A percentile compares a stretch with the other conserved stretches of the same genome.
Conservation (phyloP, 2,329 filamentous ascomycete genomes). For the Aureobasidium sp. region DNA sequence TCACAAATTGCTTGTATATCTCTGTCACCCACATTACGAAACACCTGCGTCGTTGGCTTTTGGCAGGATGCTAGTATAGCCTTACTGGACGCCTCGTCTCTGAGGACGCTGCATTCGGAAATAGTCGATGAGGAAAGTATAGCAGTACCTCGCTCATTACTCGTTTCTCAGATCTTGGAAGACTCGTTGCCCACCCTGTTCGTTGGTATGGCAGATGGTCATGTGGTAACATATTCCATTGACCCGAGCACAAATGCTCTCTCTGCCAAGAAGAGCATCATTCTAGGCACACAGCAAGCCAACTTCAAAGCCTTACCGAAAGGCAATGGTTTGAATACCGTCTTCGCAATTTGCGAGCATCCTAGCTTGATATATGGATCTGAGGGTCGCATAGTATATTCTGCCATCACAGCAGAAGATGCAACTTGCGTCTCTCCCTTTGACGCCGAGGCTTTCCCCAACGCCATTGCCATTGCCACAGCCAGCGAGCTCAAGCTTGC, state of each 20-base stretch:
- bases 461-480: slow-evolving; percentile 74
- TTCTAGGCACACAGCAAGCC: slow-evolving; percentile 79
- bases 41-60: slow-evolving; percentile 74
- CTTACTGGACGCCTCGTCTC: slow-evolving; percentile 60
- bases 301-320: slow-evolving; percentile 72
- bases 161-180: slow-evolving; percentile 66
- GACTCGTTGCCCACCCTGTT: slow-evolving; percentile 69
- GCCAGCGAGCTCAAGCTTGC: slow-evolving; percentile 70
- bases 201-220: slow-evolving; percentile 86
- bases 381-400: slow-evolving; percentile 84
- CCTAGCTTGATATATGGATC: slow-evolving; percentile 87
- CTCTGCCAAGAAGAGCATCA: slow-evolving; percentile 68
- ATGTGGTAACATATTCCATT: slow-evolving; percentile 76
- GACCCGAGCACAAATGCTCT: slow-evolving; percentile 55
- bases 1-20: slow-evolving; percentile 84
- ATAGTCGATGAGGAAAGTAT: slow-evolving; percentile 55
- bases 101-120: slow-evolving; percentile 61
- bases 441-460: slow-evolving; percentile 71
- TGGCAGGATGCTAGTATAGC: slow-evolving; percentile 78
- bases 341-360: slow-evolving; percentile 92
- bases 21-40: slow-evolving; percentile 55
- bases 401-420: slow-evolving; percentile 83
- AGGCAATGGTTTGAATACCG: slow-evolving; percentile 58
- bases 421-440: slow-evolving; percentile 77
- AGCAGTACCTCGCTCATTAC: slow-evolving; percentile 75